Evolutionary conservation across 768 basidiomycete genomes (phyloP), one percentile per base, ranked within the genome.

Genomic region (Lyophyllum atratum): DNA sequence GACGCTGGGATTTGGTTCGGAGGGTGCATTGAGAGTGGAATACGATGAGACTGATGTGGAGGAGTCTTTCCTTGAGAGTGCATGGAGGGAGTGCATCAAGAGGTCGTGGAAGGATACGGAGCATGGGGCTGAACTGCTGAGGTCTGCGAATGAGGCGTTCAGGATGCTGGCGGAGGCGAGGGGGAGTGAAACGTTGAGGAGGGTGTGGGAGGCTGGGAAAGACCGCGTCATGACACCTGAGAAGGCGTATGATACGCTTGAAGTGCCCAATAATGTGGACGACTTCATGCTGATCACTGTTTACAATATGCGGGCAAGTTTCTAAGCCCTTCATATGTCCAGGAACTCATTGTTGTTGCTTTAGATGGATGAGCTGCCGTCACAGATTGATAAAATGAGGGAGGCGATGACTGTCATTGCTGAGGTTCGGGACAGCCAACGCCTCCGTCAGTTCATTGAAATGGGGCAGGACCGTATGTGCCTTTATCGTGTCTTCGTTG

Each of bases 281-380:
- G 92, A 95, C 44, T 72, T 77, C n/a, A 89, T 91, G 83, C 68
- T 95, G 28, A 77, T 91, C 60, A 87, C 85, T 5, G 80, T 93
- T 9, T 93, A 80, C 67, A 68, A 74, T 43, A 79, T 94, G 80
- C 74, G 92, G 74, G 92, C 91, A 63, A 65, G 76, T 72, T 52
- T 15, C 45, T 50, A 46, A 49, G 4, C 22, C 14, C 53, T 52
- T 37, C n/a, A 49, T 26, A 11, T 52, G 19, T 47, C 52, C 34
- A 10, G 39, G 42, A 25, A 29, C 59, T 64, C 21, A 63, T 60
- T 56, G 28, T 45, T 25, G 28, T 44, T 51, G 10, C 21, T 48
- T 8, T 58, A 93, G 92, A 72, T 91, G 22, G 85, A 89, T 26
- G 92, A 93, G 66, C 79, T 83, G 34, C 84, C 91, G 5, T 74